A percentile compares a stretch with the other conserved stretches of the same genome.
Conservation (phyloP, 371 early-diverging fungal genomes). For the Mortierella sp. region DNA sequence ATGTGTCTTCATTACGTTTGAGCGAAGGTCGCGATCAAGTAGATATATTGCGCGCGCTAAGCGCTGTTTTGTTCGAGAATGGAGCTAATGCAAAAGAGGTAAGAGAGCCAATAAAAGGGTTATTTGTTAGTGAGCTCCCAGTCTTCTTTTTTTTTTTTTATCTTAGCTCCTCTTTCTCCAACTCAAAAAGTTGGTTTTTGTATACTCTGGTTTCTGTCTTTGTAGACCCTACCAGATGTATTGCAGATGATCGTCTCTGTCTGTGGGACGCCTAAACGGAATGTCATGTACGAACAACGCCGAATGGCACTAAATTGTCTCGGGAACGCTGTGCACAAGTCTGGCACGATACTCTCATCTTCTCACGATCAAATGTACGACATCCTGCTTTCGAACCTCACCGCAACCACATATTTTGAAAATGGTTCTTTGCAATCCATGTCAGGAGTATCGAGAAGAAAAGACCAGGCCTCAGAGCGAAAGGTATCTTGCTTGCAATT, state of each 20-base stretch:
- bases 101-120: neutral
- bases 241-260: conserved; percentile 11
- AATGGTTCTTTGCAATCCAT: conserved; percentile 1
- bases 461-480: conserved; percentile 36
- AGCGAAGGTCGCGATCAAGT: conserved; percentile 7
- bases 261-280: neutral
- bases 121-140: neutral
- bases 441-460: conserved; percentile 15
- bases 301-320: conserved; percentile 45
- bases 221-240: conserved; percentile 23
- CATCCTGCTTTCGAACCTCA: conserved; percentile 26
- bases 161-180: no score
- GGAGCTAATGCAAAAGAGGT: conserved; percentile 28
- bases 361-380: conserved; percentile 39
- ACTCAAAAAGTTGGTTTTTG: neutral
- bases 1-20: no score
- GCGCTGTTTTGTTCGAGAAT: conserved; percentile 37
- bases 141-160: neutral
- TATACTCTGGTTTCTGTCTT: neutral
- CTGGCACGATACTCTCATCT: conserved; percentile 26
- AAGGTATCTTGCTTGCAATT: conserved; percentile 20
- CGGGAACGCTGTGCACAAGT: conserved; percentile 42
- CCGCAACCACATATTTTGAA: conserved; percentile 16
- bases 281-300: conserved; percentile 15
- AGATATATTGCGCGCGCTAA: conserved; percentile 44